Evolutionary conservation across 768 basidiomycete species (phyloP).

Genomic region (Tylopilus vinaceipallidus): DNA sequence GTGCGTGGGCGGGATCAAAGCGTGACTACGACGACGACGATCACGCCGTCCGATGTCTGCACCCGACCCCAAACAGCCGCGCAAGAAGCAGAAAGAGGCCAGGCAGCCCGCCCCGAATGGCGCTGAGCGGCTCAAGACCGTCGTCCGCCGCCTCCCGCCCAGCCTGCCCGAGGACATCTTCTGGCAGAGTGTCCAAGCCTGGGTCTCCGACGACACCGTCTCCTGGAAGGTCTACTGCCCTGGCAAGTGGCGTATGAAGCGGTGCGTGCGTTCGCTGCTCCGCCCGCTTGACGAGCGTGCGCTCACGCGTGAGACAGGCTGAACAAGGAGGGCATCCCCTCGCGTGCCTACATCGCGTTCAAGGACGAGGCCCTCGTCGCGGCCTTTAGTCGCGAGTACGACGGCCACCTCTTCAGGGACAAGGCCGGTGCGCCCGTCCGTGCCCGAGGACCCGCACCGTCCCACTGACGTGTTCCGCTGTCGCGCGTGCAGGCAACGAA

Average conservation of each 20-base stretch:
- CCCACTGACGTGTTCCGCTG: not conserved
- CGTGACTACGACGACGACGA: not conserved
- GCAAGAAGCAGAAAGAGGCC: slow-evolving; percentile 33
- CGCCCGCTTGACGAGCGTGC: not conserved
- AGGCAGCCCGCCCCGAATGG: slow-evolving; percentile 30
- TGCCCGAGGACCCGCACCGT: not conserved
- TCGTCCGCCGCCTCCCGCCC: slow-evolving; percentile 86
- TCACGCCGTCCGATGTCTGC: slow-evolving; percentile 11
- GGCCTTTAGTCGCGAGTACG: slow-evolving; percentile 77
- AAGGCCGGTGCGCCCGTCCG: slow-evolving; percentile 63
- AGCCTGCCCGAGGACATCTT: slow-evolving; percentile 91
- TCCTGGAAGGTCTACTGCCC: slow-evolving; percentile 64
- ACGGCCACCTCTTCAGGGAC: slow-evolving; percentile 89
- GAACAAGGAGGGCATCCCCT: slow-evolving; percentile 81
- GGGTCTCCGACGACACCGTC: slow-evolving; percentile 76
- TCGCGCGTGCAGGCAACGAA: slow-evolving; percentile 64
- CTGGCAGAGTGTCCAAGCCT: slow-evolving; percentile 85
- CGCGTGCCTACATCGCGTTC: slow-evolving; percentile 92
- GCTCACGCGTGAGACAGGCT: slow-evolving; percentile 40
- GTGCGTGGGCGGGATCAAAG: not conserved
- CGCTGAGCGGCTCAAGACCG: slow-evolving; percentile 74
- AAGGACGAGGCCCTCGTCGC: slow-evolving; percentile 69
- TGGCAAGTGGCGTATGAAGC: slow-evolving; percentile 64
- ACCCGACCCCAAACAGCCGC: slow-evolving; percentile 15
- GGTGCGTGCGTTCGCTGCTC: slow-evolving; percentile 42